These are phyloP conservation scores for Solanum chmielewskii DNA, from an alignment of 257 asterid genomes.

Conservation along the genomic window DNA sequence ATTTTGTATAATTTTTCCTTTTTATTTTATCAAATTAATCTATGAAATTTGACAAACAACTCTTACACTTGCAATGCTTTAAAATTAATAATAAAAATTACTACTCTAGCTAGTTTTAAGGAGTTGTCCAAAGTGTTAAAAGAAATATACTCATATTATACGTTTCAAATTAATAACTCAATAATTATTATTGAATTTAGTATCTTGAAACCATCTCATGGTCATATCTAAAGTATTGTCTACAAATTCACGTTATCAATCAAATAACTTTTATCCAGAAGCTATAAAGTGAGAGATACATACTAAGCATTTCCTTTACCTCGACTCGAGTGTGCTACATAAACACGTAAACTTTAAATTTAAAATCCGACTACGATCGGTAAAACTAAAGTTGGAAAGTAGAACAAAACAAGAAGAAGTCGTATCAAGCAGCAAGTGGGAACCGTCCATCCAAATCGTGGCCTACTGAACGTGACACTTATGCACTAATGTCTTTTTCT, in stretches of 20 bases:
- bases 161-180: background rate
- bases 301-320: background rate
- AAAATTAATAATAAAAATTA: background rate
- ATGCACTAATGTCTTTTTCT: background rate
- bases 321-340: background rate
- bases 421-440: background rate
- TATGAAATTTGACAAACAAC: background rate
- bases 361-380: background rate
- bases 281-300: rapidly evolving
- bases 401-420: background rate
- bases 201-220: background rate
- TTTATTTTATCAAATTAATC: background rate
- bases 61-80: background rate
- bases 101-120: background rate
- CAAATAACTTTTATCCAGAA: background rate
- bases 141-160: background rate
- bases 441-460: background rate
- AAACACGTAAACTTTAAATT: background rate
- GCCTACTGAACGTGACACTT: background rate
- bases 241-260: background rate
- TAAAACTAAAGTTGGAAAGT: background rate
- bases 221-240: background rate
- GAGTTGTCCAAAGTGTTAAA: background rate
- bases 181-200: background rate
- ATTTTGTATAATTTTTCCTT: too few species aligned